phyloP scores from a whole-genome alignment of 371 early-diverging fungal species.

The Syncephalastrum sp. region DNA sequence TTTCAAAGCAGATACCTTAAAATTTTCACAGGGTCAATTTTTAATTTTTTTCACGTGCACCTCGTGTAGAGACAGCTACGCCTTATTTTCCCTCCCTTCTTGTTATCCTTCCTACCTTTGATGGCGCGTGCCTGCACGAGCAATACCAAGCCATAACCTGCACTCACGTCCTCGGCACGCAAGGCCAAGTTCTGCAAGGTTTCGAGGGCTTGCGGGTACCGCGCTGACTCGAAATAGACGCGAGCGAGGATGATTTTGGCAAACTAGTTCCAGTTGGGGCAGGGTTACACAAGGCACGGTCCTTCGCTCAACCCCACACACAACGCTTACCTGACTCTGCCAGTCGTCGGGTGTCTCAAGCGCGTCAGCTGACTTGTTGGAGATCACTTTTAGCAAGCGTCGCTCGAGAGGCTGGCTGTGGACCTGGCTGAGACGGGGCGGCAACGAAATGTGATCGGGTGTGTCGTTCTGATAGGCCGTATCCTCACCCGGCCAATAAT shows the following conservation, averaged over 20 bases:
- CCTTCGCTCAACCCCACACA: conserved; percentile 4
- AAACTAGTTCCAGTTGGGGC: conserved; percentile 15
- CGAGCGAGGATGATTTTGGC: conserved; percentile 37
- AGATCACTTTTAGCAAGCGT: neutral
- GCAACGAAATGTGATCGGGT: conserved; percentile 6
- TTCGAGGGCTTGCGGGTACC: conserved; percentile 32
- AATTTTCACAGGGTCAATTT: conserved; percentile 6
- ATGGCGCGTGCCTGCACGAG: conserved; percentile 49
- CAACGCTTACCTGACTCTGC: conserved; percentile 8
- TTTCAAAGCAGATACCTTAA: conserved; percentile 50
- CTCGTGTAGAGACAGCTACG: neutral
- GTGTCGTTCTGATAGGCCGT: conserved; percentile 4
- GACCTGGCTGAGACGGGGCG: neutral
- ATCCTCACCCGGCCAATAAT: neutral
- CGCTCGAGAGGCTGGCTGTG: neutral
- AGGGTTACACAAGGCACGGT: neutral
- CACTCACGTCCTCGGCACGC: conserved; percentile 26
- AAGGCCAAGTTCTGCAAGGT: conserved; percentile 29
- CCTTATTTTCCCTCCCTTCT: neutral
- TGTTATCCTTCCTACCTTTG: conserved; percentile 34
- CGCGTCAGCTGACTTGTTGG: neutral
- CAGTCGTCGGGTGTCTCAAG: conserved; percentile 6
- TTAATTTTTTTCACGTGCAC: conserved; percentile 1
- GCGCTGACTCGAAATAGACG: conserved; percentile 29
- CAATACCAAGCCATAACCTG: conserved; percentile 57